These are phyloP conservation scores for Ceratocystiopsis minuta DNA, from an alignment of 2,329 filamentous ascomycete species.

Conservation along the genomic window DNA sequence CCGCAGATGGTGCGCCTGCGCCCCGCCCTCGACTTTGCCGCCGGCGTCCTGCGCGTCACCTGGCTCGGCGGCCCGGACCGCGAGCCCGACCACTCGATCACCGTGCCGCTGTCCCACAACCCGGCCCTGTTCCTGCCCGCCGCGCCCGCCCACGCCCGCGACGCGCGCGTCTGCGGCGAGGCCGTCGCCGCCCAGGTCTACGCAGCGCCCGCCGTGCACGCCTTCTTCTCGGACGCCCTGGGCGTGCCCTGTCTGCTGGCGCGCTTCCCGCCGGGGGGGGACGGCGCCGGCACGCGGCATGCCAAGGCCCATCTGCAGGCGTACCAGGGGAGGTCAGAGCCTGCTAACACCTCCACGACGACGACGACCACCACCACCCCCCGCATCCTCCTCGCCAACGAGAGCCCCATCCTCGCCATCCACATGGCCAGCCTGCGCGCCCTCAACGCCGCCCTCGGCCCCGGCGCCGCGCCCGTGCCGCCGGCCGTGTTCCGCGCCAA, in stretches of 20 bases:
- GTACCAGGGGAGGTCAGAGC: slow-evolving; percentile 39
- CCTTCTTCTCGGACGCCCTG: slow-evolving; percentile 61
- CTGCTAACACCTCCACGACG: no score
- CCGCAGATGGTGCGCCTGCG: slow-evolving; percentile 73
- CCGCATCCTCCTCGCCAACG: slow-evolving; percentile 71
- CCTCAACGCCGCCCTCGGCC: slow-evolving; percentile 58
- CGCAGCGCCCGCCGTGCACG: slow-evolving; percentile 41
- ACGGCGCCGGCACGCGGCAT: slow-evolving; percentile 42
- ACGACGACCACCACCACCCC: slow-evolving; percentile 12
- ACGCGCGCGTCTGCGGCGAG: slow-evolving; percentile 71
- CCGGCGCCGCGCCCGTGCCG: slow-evolving; percentile 32
- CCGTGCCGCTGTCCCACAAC: slow-evolving; percentile 49
- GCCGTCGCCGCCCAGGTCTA: slow-evolving; percentile 55
- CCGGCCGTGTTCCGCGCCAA: slow-evolving; percentile 77
- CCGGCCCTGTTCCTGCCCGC: slow-evolving; percentile 31
- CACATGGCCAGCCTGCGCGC: slow-evolving; percentile 61
- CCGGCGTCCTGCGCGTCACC: slow-evolving; percentile 45
- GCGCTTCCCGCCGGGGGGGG: slow-evolving; percentile 55
- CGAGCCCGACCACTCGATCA: slow-evolving; percentile 19
- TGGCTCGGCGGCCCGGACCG: slow-evolving; percentile 20
- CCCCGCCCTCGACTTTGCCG: slow-evolving; percentile 53
- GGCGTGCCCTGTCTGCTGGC: slow-evolving; percentile 69
- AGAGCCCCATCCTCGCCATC: slow-evolving; percentile 79
- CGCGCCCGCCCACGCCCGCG: slow-evolving; percentile 20
- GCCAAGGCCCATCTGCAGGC: slow-evolving; percentile 53